Conservation (phyloP, 805 yeast genomes). For the Metschnikowia arizonensis region DNA sequence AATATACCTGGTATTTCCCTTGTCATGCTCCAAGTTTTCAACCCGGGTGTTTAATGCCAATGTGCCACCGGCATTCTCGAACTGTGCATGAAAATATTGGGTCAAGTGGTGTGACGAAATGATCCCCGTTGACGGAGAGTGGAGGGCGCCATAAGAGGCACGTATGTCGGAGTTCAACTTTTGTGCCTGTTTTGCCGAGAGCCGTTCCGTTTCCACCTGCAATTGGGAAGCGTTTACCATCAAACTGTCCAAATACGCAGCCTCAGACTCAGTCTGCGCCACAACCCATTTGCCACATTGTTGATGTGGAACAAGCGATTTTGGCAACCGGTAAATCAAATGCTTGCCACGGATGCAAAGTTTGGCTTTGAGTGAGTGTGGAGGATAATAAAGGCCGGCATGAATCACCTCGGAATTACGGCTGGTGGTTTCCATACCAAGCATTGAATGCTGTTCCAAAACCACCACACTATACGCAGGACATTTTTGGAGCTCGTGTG, state of each 20-base stretch:
- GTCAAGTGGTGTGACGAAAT: constrained; percentile 75
- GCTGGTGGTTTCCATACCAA: constrained; percentile 83
- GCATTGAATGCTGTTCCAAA: constrained; percentile 59
- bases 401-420: constrained; percentile 91
- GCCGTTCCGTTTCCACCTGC: constrained; percentile 55
- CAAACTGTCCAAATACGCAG: constrained; percentile 52
- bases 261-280: constrained; percentile 69
- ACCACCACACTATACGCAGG: constrained; percentile 53
- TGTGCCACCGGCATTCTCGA: constrained; percentile 61
- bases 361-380: constrained; percentile 57
- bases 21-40: constrained; percentile 29
- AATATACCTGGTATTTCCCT: constrained; percentile 20
- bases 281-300: constrained; percentile 84
- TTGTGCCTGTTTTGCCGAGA: constrained; percentile 44
- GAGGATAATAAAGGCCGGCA: constrained; percentile 83
- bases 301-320: constrained; percentile 44
- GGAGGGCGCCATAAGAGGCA: constrained; percentile 58
- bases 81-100: constrained; percentile 50
- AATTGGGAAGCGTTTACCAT: constrained; percentile 46
- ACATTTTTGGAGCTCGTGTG: constrained; percentile 53
- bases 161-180: constrained; percentile 60
- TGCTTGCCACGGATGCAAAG: constrained; percentile 75
- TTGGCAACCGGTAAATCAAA: constrained; percentile 47
- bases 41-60: constrained; percentile 62
- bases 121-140: constrained; percentile 83